Conservation (phyloP, 208 protist species). For the Acanthamoeba sp. region DNA sequence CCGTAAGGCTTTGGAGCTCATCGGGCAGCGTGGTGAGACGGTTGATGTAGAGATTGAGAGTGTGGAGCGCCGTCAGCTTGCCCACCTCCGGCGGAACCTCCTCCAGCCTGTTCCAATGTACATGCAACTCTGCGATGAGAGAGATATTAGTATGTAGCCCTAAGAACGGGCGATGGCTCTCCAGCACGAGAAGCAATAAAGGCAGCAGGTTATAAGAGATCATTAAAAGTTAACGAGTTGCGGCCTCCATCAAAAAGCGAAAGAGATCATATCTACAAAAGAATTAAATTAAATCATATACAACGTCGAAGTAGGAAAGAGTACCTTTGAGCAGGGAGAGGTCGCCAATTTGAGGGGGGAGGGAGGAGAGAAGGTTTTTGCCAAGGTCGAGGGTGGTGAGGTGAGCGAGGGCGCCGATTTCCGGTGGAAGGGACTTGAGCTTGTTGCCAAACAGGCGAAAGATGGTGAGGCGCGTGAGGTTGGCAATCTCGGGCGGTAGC, state of each 20-base stretch:
- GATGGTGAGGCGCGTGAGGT: constrained; percentile 12
- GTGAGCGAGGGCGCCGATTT: not conserved
- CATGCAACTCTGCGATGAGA: constrained; percentile 4
- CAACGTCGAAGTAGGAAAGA: not conserved
- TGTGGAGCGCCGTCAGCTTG: constrained; percentile 11
- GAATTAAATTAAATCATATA: not conserved
- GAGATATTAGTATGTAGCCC: not conserved
- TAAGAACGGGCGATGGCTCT: too few relatives aligned
- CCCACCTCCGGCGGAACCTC: constrained; percentile 39
- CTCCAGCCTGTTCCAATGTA: constrained; percentile 39
- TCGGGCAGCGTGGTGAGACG: not conserved
- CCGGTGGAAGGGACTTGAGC: not conserved
- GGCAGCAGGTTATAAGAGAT: not conserved
- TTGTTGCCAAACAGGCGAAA: constrained; percentile 63
- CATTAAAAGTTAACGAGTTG: not conserved
- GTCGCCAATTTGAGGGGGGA: constrained; percentile 23
- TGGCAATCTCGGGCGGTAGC: not conserved
- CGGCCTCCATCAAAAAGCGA: too few relatives aligned
- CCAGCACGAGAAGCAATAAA: not conserved
- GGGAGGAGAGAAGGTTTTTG: constrained; percentile 9
- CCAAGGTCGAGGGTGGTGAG: constrained; percentile 47
- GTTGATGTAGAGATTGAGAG: constrained; percentile 53
- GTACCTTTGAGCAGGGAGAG: constrained; percentile 25
- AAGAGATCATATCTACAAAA: not conserved
- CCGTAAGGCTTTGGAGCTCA: not conserved